These are phyloP conservation scores for Trichosporon sp. DNA, from an alignment of 1,284 basidiomycete species.

Conservation along the genomic window DNA sequence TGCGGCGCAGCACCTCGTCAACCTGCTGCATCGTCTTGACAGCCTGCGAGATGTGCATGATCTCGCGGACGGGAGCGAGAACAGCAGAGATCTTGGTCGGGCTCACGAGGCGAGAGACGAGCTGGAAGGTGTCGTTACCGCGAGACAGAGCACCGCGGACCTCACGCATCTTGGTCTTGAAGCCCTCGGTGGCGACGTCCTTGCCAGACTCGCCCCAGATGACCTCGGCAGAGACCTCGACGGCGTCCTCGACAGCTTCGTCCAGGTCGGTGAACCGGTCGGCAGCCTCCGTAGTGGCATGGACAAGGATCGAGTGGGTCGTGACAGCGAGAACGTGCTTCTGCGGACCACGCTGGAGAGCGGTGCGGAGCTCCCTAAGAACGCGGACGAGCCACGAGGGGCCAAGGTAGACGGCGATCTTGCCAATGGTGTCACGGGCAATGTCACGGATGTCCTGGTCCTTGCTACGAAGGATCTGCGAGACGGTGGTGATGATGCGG, in stretches of 20 bases:
- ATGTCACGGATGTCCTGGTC: constrained; percentile 93
- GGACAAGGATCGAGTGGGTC: constrained; percentile 77
- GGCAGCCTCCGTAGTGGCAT: constrained; percentile 65
- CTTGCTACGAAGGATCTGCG: constrained; percentile 85
- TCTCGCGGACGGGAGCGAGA: constrained; percentile 76
- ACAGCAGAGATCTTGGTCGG: constrained; percentile 75
- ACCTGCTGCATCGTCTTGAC: constrained; percentile 80
- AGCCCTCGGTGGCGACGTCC: constrained; percentile 84
- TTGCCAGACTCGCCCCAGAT: constrained; percentile 92
- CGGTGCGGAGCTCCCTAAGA: constrained; percentile 77
- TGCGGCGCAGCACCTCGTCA: constrained; percentile 83
- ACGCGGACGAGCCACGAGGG: constrained; percentile 72
- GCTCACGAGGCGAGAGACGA: constrained; percentile 75
- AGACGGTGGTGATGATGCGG: constrained; percentile 78
- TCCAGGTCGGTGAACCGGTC: constrained; percentile 72
- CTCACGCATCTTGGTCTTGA: constrained; percentile 92
- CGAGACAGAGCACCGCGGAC: constrained; percentile 76
- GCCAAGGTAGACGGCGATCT: constrained; percentile 76
- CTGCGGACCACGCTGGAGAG: constrained; percentile 88
- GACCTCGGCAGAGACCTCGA: constrained; percentile 84
- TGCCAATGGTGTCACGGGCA: constrained; percentile 78
- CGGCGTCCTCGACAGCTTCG: constrained; percentile 73
- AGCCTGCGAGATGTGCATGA: constrained; percentile 84
- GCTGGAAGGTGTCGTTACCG: constrained; percentile 79
- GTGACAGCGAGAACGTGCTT: constrained; percentile 88